Base-by-base conservation (phyloP, 345 rosid species). In the Eucalyptus urophylla region DNA sequence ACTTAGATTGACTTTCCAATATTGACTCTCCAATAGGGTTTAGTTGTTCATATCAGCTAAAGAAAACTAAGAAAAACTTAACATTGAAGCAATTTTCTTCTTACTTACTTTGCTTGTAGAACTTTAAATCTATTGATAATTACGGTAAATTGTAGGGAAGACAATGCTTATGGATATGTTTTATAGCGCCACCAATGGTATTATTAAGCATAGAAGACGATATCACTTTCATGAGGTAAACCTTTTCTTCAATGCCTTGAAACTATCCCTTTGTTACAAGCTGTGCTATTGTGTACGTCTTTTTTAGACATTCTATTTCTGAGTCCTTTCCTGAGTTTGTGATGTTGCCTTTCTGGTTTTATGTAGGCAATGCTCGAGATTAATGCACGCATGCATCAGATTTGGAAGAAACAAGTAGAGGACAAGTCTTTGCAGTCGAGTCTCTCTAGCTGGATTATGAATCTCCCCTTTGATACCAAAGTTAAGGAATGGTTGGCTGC, bases 101-200 rank as follows among this genome's bases (percentile, higher is more conserved):
- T 69, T 44, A 50, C 89, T 65, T 86, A 62, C 85, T 24, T 53
- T 60, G 51, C 60, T 88, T 89, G 43, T 60, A 43, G 49, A 53
- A 15, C 51, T 33, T 67, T 56, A 7, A 86, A 76, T 83, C 53
- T 40, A 45, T 83, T 89, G 89, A 86, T 49, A 54, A 58, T 85
- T 37, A 45, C 54, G 65, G 31, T 67, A 7, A 86, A n/a, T 65
- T 94, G 91, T 88, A 97, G 99, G 99, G 85, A 96, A 97, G 96
- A 97, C 99, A 58, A 97, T 97, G 99, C 91, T 97, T 80, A 96
- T 97, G 99, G 99, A 96, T 92, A 96, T 97, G 99, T 97, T 97
- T 94, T 96, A 96, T 91, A 91, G 95, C 40, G 93, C 95, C 51
- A 95, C 97, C 76, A 93, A 93, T 87, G 97, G 96, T 88, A 89